Evolutionary conservation across 2,329 filamentous ascomycete species (phyloP), one percentile per base, ranked within the genome.

Genomic region (Phaeosphaeriaceae sp.): DNA sequence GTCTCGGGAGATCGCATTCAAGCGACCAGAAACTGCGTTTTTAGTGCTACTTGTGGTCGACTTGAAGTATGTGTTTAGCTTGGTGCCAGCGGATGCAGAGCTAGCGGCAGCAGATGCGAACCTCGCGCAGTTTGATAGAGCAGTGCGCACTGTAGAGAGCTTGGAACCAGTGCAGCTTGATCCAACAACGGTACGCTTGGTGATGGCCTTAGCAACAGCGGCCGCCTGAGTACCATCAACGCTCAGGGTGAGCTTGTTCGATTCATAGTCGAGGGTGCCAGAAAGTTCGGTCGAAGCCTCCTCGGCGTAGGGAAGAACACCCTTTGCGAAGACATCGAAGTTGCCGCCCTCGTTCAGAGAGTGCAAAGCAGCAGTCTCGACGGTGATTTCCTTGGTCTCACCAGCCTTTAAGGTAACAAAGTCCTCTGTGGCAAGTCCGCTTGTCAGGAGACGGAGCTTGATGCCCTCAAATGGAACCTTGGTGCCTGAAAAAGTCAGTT

Each of bases 21-120:
- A 49, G 32, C 68, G 68, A 12, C 52, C 61, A 15, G 60, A 51
- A 17, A 71, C 64, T 3, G 54, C 54, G 46, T 73, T 77, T 42
- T 67, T 75, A 33, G 80, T 79, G 8, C 76, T 76, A 3, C 70
- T 52, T 11, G 74, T 70, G 21, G 80, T 81, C 0, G 80, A 80
- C 73, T 86, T 87, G 79, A 88, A 89, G 77, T 86, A 88, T 63
- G 86, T 82, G 29, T 69, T 71, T 59, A 87, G 83, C 58, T 74
- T 70, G 0, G 77, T 81, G 1, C 75, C 67, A 0, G 83, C 82
- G 17, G 39, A 28, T 13, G 68, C 68, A 2, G 81, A 81, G 1
- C 70, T 65, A 1, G 81, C 77, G 8, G 86, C 85, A 3, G 74
- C 69, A 2, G 72, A 73, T 1, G 86, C 84, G 4, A 87, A 74